These are phyloP conservation scores for Sindora glabra DNA, from an alignment of 306 rosid genomes.

Conservation along the genomic window DNA sequence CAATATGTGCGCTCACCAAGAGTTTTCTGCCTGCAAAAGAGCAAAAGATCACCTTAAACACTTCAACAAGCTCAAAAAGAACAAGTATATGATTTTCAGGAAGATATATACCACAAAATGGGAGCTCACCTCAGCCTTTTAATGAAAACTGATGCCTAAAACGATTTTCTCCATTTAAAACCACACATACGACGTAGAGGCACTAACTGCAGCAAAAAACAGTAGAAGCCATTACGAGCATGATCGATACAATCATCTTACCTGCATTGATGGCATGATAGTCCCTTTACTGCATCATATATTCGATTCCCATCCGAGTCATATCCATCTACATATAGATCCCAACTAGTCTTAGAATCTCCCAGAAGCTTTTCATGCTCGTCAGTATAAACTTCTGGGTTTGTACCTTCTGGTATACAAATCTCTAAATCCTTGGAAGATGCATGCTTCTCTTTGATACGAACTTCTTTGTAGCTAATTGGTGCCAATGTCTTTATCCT, in stretches of 20 bases:
- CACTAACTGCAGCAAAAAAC: no score
- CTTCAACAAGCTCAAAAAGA: not conserved
- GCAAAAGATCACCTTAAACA: not conserved
- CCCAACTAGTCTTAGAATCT: slow-evolving; percentile 56
- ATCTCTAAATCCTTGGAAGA: slow-evolving; percentile 20
- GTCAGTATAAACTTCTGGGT: slow-evolving; percentile 69
- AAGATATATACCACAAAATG: not conserved
- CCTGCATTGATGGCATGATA: slow-evolving; percentile 87
- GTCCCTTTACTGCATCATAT: slow-evolving; percentile 51
- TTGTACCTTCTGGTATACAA: slow-evolving; percentile 38
- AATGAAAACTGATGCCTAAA: slow-evolving; percentile 1
- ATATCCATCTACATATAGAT: slow-evolving; percentile 57
- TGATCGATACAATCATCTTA: slow-evolving; percentile 7
- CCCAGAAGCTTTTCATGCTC: slow-evolving; percentile 63
- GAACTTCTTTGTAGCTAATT: slow-evolving; percentile 28
- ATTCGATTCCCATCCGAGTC: slow-evolving; percentile 56
- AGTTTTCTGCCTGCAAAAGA: slow-evolving; percentile 61
- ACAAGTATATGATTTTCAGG: not conserved
- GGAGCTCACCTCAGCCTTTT: not conserved
- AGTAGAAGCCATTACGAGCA: no score
- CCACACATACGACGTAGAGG: not conserved
- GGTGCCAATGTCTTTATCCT: slow-evolving; percentile 56
- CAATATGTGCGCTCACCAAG: slow-evolving; percentile 43
- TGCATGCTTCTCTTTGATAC: not conserved
- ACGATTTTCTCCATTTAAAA: not conserved